A percentile compares a stretch with the other conserved stretches of the same genome.
phyloP scores from a whole-genome alignment of 2,329 filamentous ascomycete genomes.

The Dryadomyces quercivorus region DNA sequence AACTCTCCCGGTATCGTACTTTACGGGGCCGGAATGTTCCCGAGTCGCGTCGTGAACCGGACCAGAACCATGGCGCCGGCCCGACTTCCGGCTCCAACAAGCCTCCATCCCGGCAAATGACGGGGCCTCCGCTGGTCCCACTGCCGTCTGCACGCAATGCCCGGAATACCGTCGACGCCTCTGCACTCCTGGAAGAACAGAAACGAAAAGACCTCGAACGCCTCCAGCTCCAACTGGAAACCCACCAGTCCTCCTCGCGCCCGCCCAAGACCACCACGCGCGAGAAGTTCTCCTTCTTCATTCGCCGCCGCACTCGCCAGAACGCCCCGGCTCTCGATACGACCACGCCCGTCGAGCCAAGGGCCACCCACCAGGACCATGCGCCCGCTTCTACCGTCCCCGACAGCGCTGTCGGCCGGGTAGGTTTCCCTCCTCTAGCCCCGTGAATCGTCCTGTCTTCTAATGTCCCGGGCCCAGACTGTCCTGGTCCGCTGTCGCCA shows the following conservation, averaged over 20 bases:
- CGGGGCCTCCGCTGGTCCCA: not conserved
- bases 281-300: slow-evolving; percentile 35
- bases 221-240: slow-evolving; percentile 29
- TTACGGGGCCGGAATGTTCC: slow-evolving; percentile 20
- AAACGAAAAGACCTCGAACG: slow-evolving; percentile 35
- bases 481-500: slow-evolving; percentile 56
- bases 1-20: slow-evolving; percentile 22
- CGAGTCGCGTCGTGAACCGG: slow-evolving; percentile 13
- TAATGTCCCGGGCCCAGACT: not conserved
- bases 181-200: slow-evolving; percentile 36
- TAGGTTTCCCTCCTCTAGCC: not conserved
- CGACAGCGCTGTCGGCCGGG: not conserved
- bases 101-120: not conserved
- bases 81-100: no score
- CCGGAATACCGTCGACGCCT: slow-evolving; percentile 27
- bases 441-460: slow-evolving; percentile 8
- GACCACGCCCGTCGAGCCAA: not conserved
- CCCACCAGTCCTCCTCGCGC: slow-evolving; percentile 15
- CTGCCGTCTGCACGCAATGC: not conserved
- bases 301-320: not conserved
- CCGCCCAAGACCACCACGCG: slow-evolving; percentile 27
- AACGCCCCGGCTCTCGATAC: no score
- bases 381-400: not conserved
- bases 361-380: no score
- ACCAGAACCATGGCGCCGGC: not conserved